phyloP scores from a whole-genome alignment of 345 rosid species.

The Rhodamnia rubescens region DNA sequence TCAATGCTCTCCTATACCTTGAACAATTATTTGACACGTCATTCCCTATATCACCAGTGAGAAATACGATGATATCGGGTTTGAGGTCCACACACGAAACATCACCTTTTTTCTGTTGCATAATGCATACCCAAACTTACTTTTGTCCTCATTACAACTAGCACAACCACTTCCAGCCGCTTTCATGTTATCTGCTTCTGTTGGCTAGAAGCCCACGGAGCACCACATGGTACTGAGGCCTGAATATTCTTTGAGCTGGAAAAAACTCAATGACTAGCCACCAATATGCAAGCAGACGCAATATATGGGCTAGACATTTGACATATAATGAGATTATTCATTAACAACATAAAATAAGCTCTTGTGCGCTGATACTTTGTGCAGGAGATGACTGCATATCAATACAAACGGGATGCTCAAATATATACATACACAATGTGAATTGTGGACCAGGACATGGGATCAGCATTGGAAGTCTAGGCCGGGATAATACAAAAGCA shows the following conservation, averaged over 20 bases:
- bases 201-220: not conserved
- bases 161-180: conserved; percentile 5
- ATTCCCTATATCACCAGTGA: not conserved
- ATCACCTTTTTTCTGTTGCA: not conserved
- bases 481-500: conserved; percentile 72
- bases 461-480: conserved; percentile 91
- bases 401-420: conserved; percentile 86
- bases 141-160: conserved; percentile 19
- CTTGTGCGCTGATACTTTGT: conserved; percentile 11
- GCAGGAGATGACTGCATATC: conserved; percentile 96
- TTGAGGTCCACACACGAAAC: conserved; percentile 10
- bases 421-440: conserved; percentile 69
- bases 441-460: conserved; percentile 98
- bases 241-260: not conserved
- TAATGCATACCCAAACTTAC: not conserved
- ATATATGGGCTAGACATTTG: not conserved
- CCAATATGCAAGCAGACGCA: not conserved
- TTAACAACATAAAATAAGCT: conserved; percentile 1
- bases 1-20: not conserved
- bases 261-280: not conserved
- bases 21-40: conserved; percentile 1
- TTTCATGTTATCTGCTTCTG: conserved; percentile 6
- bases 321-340: not conserved
- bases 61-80: conserved; percentile 7
- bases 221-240: not conserved